phyloP scores from a whole-genome alignment of 352 stramenopile species.

The Aphanomyces invadans region DNA sequence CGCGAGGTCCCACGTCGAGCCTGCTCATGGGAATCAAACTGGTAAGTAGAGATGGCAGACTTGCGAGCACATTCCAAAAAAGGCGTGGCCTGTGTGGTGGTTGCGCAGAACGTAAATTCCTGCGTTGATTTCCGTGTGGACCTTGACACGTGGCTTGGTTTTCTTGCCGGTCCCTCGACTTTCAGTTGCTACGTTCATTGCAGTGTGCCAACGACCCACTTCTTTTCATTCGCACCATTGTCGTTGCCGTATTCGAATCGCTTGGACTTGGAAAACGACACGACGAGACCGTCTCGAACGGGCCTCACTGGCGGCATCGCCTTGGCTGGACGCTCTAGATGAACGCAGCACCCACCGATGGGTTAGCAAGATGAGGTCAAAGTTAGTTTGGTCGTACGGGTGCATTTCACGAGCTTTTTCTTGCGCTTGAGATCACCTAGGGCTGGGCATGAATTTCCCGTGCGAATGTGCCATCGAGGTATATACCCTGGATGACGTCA shows the following conservation, averaged over 20 bases:
- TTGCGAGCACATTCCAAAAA: constrained; percentile 34
- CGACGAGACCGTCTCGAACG: not conserved
- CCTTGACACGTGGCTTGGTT: not conserved
- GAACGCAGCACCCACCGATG: not conserved
- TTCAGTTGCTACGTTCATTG: too few species aligned
- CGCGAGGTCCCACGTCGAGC: constrained; percentile 53
- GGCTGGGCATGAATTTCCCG: too few species aligned
- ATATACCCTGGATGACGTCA: not conserved
- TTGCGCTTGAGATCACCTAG: not conserved
- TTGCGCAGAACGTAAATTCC: constrained; percentile 63
- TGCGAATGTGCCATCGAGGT: not conserved
- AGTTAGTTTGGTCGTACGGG: not conserved
- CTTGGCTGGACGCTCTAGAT: not conserved
- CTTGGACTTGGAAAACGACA: constrained; percentile 18
- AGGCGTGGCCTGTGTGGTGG: constrained; percentile 46
- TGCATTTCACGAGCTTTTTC: constrained; percentile 1
- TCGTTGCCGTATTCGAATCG: not conserved
- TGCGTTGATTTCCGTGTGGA: constrained; percentile 38
- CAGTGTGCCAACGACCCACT: too few species aligned
- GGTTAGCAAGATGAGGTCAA: not conserved
- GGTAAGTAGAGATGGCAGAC: too few species aligned
- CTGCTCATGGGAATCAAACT: not conserved
- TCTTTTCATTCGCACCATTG: not conserved
- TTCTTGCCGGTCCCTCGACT: too few species aligned
- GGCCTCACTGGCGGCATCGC: not conserved